These are phyloP conservation scores for Daldinia loculata DNA, from an alignment of 495 filamentous ascomycete genomes.

Conservation along the genomic window DNA sequence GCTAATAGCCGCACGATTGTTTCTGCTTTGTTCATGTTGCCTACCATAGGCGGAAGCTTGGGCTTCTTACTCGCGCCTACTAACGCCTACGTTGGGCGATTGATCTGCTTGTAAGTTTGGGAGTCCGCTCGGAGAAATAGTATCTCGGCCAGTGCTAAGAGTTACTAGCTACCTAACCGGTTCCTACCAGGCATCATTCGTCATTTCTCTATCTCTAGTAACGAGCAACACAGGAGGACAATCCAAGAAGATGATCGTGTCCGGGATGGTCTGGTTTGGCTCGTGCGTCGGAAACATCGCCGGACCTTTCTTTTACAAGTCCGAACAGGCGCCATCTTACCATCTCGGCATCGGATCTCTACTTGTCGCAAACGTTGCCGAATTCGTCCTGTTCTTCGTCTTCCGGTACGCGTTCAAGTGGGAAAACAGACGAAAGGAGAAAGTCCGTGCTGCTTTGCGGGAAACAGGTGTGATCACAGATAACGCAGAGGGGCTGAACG, in stretches of 20 bases:
- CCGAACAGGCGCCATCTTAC: conserved; percentile 10
- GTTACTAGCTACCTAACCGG: not conserved
- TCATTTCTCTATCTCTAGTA: conserved; percentile 11
- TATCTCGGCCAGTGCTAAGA: not conserved
- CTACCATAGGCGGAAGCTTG: conserved; percentile 12
- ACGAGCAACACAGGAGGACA: conserved; percentile 19
- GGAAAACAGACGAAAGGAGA: conserved; percentile 10
- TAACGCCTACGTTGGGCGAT: not conserved
- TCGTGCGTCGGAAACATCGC: conserved; percentile 15
- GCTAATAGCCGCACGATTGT: conserved; percentile 10
- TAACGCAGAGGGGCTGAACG: conserved; percentile 7
- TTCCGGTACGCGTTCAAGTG: conserved; percentile 17
- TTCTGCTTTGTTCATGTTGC: conserved; percentile 17
- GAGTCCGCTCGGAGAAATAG: not conserved
- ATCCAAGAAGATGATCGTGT: conserved; percentile 20
- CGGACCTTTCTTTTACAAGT: conserved; percentile 10
- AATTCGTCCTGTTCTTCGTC: conserved; percentile 13
- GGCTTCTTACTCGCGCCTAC: not conserved
- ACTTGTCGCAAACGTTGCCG: conserved; percentile 14
- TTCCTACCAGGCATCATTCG: conserved; percentile 16
- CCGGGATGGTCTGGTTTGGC: conserved; percentile 17
- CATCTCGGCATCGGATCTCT: conserved; percentile 8
- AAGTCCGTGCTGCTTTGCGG: conserved; percentile 7
- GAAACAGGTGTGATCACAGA: conserved; percentile 10
- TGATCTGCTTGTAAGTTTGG: not conserved